phyloP scores from a whole-genome alignment of 2,329 filamentous ascomycete genomes.

The Venturia asperata region DNA sequence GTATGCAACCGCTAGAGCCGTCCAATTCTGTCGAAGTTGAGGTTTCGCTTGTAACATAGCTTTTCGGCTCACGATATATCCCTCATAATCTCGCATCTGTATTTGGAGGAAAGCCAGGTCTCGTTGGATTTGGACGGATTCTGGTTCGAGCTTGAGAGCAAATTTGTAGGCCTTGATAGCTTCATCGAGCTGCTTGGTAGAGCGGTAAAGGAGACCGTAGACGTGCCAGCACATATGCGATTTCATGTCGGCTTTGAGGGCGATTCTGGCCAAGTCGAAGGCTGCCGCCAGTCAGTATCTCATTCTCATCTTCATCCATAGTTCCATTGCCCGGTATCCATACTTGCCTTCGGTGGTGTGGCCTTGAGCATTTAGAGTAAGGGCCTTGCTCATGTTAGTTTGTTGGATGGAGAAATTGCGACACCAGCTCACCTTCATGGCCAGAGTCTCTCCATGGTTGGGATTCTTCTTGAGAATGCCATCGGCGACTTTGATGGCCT shows the following conservation, averaged over 20 bases:
- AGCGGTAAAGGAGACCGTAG: slow-evolving; percentile 87
- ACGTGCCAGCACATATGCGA: slow-evolving; percentile 99
- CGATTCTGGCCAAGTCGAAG: slow-evolving; percentile 85
- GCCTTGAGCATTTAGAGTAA: slow-evolving; percentile 89
- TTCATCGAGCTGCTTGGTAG: slow-evolving; percentile 96
- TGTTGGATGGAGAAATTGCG: background rate
- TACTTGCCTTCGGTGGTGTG: slow-evolving; percentile 65
- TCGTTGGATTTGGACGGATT: slow-evolving; percentile 85
- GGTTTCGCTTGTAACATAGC: slow-evolving; percentile 82
- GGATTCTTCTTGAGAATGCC: slow-evolving; percentile 93
- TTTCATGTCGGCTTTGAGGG: slow-evolving; percentile 94
- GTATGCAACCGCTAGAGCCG: slow-evolving; percentile 87
- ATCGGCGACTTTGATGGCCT: slow-evolving; percentile 89
- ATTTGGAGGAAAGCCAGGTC: slow-evolving; percentile 89
- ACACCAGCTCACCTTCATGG: slow-evolving; percentile 64
- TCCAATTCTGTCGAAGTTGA: slow-evolving; percentile 87
- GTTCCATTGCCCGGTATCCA: background rate
- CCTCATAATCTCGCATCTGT: slow-evolving; percentile 92
- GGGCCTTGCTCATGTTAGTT: slow-evolving; percentile 40
- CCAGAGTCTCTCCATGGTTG: slow-evolving; percentile 95
- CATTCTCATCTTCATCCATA: background rate
- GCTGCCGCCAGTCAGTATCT: slow-evolving; percentile 39
- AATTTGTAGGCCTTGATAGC: slow-evolving; percentile 99
- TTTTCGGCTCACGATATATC: slow-evolving; percentile 83
- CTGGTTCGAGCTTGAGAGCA: slow-evolving; percentile 86